Evolutionary conservation across 2,329 filamentous ascomycete species (phyloP).

Genomic region (Curvularia spicifera): DNA sequence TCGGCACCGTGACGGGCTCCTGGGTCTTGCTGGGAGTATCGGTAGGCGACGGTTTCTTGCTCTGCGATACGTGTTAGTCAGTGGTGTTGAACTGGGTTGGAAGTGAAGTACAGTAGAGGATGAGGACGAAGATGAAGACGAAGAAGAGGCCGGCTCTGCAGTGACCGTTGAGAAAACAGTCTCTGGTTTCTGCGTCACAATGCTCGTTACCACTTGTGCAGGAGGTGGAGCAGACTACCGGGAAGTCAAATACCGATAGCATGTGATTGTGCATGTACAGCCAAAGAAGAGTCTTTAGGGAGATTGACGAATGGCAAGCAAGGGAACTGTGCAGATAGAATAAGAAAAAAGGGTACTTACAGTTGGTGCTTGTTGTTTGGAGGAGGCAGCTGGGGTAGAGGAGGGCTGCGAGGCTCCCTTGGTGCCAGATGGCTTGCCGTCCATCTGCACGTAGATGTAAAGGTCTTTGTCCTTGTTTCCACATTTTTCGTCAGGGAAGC

Average conservation of each 20-base stretch:
- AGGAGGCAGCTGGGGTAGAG: conserved; percentile 27
- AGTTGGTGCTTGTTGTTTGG: conserved; percentile 20
- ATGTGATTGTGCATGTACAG: conserved; percentile 6
- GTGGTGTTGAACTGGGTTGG: conserved; percentile 13
- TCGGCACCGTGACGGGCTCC: conserved; percentile 35
- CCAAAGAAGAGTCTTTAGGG: not conserved
- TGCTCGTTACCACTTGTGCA: conserved; percentile 34
- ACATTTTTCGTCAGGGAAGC: conserved; percentile 71
- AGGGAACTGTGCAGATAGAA: conserved; percentile 17
- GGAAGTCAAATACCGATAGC: conserved; percentile 40
- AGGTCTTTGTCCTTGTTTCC: conserved; percentile 61
- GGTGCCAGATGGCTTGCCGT: conserved; percentile 64
- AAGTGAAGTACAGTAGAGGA: conserved; percentile 27
- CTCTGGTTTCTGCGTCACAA: conserved; percentile 29
- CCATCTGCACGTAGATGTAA: conserved; percentile 68
- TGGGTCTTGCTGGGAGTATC: conserved; percentile 14
- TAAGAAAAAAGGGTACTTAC: conserved; percentile 40
- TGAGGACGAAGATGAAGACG: conserved; percentile 12
- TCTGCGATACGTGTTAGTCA: conserved; percentile 22
- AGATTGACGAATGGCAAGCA: conserved; percentile 6
- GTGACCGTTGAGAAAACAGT: conserved; percentile 40
- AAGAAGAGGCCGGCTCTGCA: conserved; percentile 22
- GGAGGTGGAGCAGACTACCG: conserved; percentile 44
- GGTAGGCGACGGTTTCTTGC: conserved; percentile 24
- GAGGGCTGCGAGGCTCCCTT: conserved; percentile 46